Base-by-base conservation (phyloP, 2,329 filamentous ascomycete species). In the Microcyclospora tardicrescens region DNA sequence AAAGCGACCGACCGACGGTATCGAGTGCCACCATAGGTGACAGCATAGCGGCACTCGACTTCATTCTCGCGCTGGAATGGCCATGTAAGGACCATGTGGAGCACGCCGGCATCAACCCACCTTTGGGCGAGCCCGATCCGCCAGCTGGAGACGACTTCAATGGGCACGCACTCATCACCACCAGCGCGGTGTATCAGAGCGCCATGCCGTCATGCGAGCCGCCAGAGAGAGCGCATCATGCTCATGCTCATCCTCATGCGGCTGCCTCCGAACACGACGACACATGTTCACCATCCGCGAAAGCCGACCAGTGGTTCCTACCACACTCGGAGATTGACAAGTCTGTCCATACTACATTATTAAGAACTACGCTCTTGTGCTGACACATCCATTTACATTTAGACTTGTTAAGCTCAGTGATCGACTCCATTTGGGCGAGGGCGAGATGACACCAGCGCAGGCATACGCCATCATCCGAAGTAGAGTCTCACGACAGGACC, bases 271-370 rank as follows among this genome's bases (percentile, higher is more conserved):
- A 4, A 5, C 5, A 8, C 8, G 19, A 24, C 8, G 5, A 24
- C 19, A 24, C 19, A 24, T 24, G 19, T 24, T 24, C 19, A 24
- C 19, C 19, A 8, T 8, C 8, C 19, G 19, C 19, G 8, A 24
- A 24, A 24, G 19, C 19, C 19, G 19, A 35, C 10, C 43, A 43
- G 16, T 52, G 49, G 49, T 40, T 45, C 8, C 27, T 52, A 10
- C 49, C 49, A 6, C 44, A 52, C 38, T 43, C 46, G 2, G 49
- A 52, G 36, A 52, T 52, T 14, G 49, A 52, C 11, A 52, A 49
- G 48, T 49, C 19, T 4, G 19, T 24, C 19, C 8, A 37, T 2
- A 43, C 37, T 11, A 24, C 30, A 15, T 15, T 10, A 4, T 32
- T 32, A 6, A 15, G 5, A n/a, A 8, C 10, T n/a, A 5, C 14